Conservation (phyloP, 2,329 filamentous ascomycete genomes). For the Claviceps sp. region DNA sequence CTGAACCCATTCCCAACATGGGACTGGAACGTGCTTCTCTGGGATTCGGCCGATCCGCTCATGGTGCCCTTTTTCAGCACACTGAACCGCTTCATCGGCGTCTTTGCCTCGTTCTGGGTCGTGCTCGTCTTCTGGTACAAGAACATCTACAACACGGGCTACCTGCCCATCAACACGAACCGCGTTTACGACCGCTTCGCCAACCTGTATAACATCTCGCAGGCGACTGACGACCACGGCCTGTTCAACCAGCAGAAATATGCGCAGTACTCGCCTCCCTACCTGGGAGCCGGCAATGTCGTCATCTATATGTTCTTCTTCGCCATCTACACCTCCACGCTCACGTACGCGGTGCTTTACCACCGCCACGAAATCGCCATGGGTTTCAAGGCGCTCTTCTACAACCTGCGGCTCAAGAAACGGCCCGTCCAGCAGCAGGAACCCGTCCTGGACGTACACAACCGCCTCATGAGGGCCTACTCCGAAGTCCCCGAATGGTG, state of each 20-base stretch:
- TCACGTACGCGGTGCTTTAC: constrained; percentile 38
- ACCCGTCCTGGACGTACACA: constrained; percentile 32
- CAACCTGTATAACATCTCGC: constrained; percentile 31
- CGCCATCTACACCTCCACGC: constrained; percentile 36
- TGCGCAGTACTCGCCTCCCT: constrained; percentile 36
- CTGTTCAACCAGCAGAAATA: constrained; percentile 34
- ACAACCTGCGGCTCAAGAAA: constrained; percentile 30
- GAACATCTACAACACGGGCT: constrained; percentile 43
- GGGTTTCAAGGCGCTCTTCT: constrained; percentile 33
- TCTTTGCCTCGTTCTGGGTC: constrained; percentile 40
- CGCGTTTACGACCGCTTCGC: constrained; percentile 36
- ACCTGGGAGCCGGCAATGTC: constrained; percentile 35
- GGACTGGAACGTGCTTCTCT: constrained; percentile 34
- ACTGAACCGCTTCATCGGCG: constrained; percentile 47
- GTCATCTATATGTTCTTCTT: constrained; percentile 43
- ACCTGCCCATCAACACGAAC: constrained; percentile 39
- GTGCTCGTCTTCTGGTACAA: constrained; percentile 44
- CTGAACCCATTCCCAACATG: constrained; percentile 33
- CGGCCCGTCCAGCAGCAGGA: constrained; percentile 15
- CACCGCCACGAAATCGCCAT: constrained; percentile 37
- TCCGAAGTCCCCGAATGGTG: constrained; percentile 41
- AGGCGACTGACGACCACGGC: constrained; percentile 26
- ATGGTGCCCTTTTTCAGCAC: constrained; percentile 45
- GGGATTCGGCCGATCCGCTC: constrained; percentile 29
- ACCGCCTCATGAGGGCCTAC: constrained; percentile 33